Base-by-base conservation (phyloP, 495 filamentous ascomycete species). In the Aspergillus incahuasiensis region DNA sequence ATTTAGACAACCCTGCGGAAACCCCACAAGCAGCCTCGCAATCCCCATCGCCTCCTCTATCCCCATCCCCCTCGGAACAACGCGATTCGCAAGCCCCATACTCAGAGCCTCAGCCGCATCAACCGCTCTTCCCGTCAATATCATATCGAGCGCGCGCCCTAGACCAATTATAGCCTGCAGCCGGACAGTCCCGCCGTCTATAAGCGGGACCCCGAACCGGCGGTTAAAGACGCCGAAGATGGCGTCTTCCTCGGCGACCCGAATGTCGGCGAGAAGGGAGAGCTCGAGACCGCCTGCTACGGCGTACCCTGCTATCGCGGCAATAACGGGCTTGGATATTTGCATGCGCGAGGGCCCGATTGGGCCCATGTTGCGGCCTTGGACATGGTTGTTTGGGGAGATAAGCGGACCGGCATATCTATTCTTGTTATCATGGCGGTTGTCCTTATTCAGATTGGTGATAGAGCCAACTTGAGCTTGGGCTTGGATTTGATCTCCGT, bases 191-290 rank as follows among this genome's bases (percentile, higher is more conserved):
- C 75, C 77, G 5, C 77, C 74, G 45, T 81, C 76, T 41, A 80
- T 75, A 12, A 80, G 58, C 12, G 78, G 77, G 0, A 80, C 73
- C 2, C 77, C 78, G 58, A 68, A 79, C 4, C 76, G 68, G 2
- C 78, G 67, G 61, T 74, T 79, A 48, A 79, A 79, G 13, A 79
- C 73, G 2, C 77, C 74, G 38, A 81, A 75, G 18, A 77, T 55
- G 0, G 76, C 74, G 38, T 76, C 66, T 48, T 78, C 75, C 52
- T 79, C 76, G 0, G 65, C 73, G 0, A 81, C 67, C 0, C 77
- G 72, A 19, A 79, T 65, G 56, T 81, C 77, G 7, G 61, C 75
- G 2, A 81, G 57, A 0, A 81, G 66, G 51, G 68, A 71, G 11
- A 81, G 62, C 48, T 79, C 77, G 1, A 79, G 58, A 12, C 78